Conservation (phyloP, 176 grass and related monocot genomes). For the Triticum aestivum region IWGSC_CS_RefSeq_v2.1 NC_057801.1:788810444-788810943, state of each 20-base stretch:
- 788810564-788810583: background rate
- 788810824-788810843: too few species aligned
- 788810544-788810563: background rate
- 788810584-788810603: background rate
- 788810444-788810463: too few species aligned
- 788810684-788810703: background rate
- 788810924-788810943: too few species aligned
- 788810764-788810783: too few species aligned
- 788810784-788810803: too few species aligned
- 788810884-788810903: too few species aligned
- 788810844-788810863: too few species aligned
- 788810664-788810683: background rate
- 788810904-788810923: background rate
- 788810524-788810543: background rate
- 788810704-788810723: background rate
- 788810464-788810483: background rate
- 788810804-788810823: too few species aligned
- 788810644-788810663: background rate
- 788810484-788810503: background rate
- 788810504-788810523: background rate
- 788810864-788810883: too few species aligned
- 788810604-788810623: background rate
- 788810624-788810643: background rate
- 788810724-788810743: background rate
- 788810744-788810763: too few species aligned